Percentiles rank a stretch among this genome's conserved stretches.
phyloP scores from a whole-genome alignment of 257 asterid species.

The Echites panduratus region DNA sequence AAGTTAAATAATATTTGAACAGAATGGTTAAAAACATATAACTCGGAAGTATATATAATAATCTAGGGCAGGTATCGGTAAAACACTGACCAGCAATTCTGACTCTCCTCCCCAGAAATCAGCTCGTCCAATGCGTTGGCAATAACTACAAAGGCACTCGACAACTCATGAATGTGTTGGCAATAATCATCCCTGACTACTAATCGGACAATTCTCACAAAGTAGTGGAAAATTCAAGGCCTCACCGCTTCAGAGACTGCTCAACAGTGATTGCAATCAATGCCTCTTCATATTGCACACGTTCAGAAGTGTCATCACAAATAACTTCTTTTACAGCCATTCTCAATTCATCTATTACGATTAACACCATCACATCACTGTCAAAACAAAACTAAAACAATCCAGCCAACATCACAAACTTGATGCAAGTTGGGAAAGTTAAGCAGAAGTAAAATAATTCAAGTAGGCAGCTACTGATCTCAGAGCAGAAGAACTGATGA shows the following conservation, averaged over 20 bases:
- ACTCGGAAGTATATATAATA: neutral
- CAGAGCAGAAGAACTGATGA: no score
- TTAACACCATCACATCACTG: neutral
- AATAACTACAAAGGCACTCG: constrained; percentile 53
- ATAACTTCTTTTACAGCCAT: constrained; percentile 94
- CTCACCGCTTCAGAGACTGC: constrained; percentile 80
- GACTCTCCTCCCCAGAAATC: constrained; percentile 99
- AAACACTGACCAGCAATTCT: constrained; percentile 76
- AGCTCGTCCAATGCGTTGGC: constrained; percentile 82
- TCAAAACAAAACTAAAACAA: constrained; percentile 7
- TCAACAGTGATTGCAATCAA: constrained; percentile 86
- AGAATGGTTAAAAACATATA: neutral
- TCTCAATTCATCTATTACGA: constrained; percentile 63
- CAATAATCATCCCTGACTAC: constrained; percentile 7
- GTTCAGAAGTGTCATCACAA: constrained; percentile 63
- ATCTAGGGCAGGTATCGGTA: constrained; percentile 10
- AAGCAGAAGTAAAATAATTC: neutral
- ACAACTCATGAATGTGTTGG: constrained; percentile 17
- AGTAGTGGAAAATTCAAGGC: constrained; percentile 20
- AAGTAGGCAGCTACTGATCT: neutral
- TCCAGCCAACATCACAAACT: neutral
- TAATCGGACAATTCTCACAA: neutral
- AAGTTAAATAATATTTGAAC: neutral
- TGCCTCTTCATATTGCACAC: constrained; percentile 67
- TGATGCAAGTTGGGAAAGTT: neutral